Percentiles rank a stretch among this genome's conserved stretches.
Evolutionary conservation across 345 rosid species (phyloP).

Genomic region (Nasturtium officinale): DNA sequence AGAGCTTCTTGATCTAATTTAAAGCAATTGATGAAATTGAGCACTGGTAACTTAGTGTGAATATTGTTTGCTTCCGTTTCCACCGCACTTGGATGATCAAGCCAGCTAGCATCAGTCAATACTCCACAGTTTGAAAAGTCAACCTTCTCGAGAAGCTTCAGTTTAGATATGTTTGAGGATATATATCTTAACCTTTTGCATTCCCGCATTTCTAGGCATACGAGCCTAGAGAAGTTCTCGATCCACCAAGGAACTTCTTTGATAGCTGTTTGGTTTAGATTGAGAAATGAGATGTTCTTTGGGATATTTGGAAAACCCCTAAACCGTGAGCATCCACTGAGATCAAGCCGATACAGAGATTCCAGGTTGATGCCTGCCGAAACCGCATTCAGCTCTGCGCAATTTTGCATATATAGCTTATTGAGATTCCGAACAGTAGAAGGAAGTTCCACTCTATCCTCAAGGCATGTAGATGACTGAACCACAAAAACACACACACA

Average conservation of each 20-base stretch:
- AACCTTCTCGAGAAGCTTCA: conserved; percentile 9
- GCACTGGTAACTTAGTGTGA: conserved; percentile 7
- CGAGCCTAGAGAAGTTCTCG: neutral
- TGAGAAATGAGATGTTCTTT: neutral
- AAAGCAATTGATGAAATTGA: conserved; percentile 3
- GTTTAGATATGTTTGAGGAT: conserved; percentile 7
- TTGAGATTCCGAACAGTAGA: neutral
- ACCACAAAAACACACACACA: neutral
- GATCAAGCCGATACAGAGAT: conserved; percentile 10
- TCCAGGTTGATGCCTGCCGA: neutral
- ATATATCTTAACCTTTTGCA: neutral
- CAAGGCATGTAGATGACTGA: neutral
- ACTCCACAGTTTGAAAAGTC: neutral
- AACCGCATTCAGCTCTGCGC: neutral
- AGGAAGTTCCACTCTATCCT: neutral
- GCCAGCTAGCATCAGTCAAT: conserved; percentile 8
- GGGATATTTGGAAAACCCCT: conserved; percentile 21
- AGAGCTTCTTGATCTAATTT: conserved; percentile 8
- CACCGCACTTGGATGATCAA: neutral
- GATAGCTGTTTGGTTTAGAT: conserved; percentile 13
- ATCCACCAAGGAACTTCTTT: conserved; percentile 21
- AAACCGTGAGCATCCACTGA: conserved; percentile 18
- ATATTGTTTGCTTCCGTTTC: neutral
- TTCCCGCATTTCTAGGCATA: conserved; percentile 13
- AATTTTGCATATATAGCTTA: neutral